Evolutionary conservation across 2,329 filamentous ascomycete species (phyloP), one percentile per base, ranked within the genome.

Genomic region (Colletotrichum sp.): DNA sequence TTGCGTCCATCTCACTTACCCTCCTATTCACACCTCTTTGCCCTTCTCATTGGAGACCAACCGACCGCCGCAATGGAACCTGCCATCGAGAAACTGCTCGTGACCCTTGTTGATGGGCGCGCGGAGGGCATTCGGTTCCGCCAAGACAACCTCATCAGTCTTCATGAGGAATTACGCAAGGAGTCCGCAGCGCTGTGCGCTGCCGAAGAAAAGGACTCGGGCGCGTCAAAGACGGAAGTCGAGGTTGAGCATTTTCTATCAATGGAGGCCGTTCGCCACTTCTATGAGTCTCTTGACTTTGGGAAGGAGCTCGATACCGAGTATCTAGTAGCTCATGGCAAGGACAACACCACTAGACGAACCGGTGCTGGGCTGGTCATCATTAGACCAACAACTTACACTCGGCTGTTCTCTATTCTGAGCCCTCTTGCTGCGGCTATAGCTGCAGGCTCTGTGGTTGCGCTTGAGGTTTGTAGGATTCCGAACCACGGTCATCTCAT

Each of bases 91-190:
- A 78, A 70, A 32, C 78, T 88, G 14, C 81, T 83, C 65, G 83
- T 84, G 7, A 85, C 87, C 10, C 84, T 86, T 13, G 84, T 86
- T 12, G 86, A 89, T 65, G 85, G 85, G 30, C 84, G 87, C 64
- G 83, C 84, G 13, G 81, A 85, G 62, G 89, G 87, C 74, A 77
- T 86, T n/a, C 84, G 84, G 73, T 88, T 87, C 74, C 83, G 86
- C 13, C 86, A 87, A 77, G 83, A 84, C 38, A 85, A 90, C 77
- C 82, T 90, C 10, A 83, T 87, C 71, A 78, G 77, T 3, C 82
- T 90, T 0, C 85, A 87, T 75, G 80, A 84, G 28, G 77, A 77
- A 3, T 77, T 90, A 10, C 80, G 82, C 4, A 78, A 81, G 5
- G 83, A 85, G 24, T 80, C 80, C 28, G 74, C 80, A 8, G 79